phyloP scores from a whole-genome alignment of 148 eudicot genomes.

The Chenopodium suecicum region DNA sequence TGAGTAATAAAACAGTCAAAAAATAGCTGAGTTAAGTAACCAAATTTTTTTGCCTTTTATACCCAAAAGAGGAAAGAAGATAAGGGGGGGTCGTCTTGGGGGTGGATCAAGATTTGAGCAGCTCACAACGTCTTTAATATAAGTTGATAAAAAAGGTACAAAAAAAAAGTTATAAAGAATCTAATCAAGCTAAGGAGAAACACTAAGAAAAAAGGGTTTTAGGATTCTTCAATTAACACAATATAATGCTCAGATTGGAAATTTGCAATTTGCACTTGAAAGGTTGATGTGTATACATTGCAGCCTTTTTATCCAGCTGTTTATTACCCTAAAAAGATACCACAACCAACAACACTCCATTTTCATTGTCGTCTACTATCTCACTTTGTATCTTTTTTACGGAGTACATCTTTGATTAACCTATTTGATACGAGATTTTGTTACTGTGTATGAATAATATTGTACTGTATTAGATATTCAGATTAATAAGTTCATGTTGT shows the following conservation, averaged over 20 bases:
- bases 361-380: not conserved
- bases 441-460: too few species aligned
- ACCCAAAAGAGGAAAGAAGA: not conserved
- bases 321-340: not conserved
- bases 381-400: too few species aligned
- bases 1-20: too few species aligned
- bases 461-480: too few species aligned
- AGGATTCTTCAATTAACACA: not conserved
- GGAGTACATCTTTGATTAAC: too few species aligned
- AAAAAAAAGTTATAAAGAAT: conserved; percentile 2
- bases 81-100: not conserved
- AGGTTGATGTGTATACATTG: conserved; percentile 17
- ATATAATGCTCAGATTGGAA: conserved; percentile 16
- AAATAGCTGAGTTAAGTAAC: conserved; percentile 1
- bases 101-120: conserved; percentile 4
- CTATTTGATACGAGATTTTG: too few species aligned
- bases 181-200: not conserved
- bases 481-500: too few species aligned
- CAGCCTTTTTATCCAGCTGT: conserved; percentile 20
- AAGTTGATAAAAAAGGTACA: not conserved
- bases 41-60: not conserved
- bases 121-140: conserved; percentile 9
- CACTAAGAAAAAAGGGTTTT: not conserved
- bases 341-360: not conserved
- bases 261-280: not conserved